These are phyloP conservation scores for Platismatia glauca DNA, from an alignment of 495 filamentous ascomycete species.

Conservation along the genomic window DNA sequence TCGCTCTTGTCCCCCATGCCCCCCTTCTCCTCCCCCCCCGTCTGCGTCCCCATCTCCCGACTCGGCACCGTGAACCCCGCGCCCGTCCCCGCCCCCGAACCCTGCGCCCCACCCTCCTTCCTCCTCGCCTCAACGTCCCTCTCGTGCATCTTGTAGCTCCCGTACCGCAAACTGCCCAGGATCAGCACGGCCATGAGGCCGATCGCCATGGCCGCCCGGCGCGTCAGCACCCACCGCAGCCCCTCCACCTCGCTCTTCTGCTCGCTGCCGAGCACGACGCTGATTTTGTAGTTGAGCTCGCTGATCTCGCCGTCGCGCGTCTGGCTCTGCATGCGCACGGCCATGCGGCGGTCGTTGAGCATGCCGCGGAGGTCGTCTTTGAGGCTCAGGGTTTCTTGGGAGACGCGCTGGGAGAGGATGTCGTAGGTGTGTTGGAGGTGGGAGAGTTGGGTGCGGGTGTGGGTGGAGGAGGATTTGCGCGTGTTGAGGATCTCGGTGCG, in stretches of 20 bases:
- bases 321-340: conserved; percentile 74
- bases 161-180: conserved; percentile 23
- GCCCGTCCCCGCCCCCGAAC: not conserved
- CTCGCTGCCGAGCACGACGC: conserved; percentile 74
- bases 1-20: conserved; percentile 7
- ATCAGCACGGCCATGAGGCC: conserved; percentile 29
- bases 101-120: not conserved
- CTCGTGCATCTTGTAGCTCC: conserved; percentile 22
- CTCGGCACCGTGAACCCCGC: conserved; percentile 6
- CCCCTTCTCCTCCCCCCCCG: conserved; percentile 8
- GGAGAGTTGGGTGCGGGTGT: conserved; percentile 67
- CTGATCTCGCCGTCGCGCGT: conserved; percentile 75
- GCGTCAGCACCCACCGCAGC: conserved; percentile 80
- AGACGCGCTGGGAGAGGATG: conserved; percentile 71
- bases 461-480: conserved; percentile 52
- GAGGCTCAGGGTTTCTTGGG: conserved; percentile 66
- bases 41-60: conserved; percentile 17
- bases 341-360: conserved; percentile 96
- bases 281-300: conserved; percentile 90
- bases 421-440: conserved; percentile 91
- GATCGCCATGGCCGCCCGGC: conserved; percentile 76
- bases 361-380: conserved; percentile 89
- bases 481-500: conserved; percentile 45
- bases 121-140: conserved; percentile 16
- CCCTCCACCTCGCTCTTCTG: conserved; percentile 84